Base-by-base conservation (phyloP, 192 early-diverging fungal species). In the Coemansia erecta region DNA sequence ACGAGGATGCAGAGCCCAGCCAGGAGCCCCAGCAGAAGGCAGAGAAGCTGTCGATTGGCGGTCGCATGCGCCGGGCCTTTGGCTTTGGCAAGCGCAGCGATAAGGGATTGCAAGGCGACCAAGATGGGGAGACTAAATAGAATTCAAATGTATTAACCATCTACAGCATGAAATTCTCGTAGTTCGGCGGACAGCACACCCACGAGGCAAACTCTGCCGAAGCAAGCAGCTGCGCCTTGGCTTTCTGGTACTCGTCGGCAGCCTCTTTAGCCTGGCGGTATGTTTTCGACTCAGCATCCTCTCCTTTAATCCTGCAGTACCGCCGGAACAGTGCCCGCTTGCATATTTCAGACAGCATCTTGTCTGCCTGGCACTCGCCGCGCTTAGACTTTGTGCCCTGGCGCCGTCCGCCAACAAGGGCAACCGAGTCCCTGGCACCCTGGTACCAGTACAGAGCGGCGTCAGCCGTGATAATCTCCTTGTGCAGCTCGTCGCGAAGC, bases 321-420 rank as follows among this genome's bases (percentile, higher is more conserved):
- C 24, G 1, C 3, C 23, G 18, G 40, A 69, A 68, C 12, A 81
- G 21, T 13, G 79, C 58, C 9, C 62, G 40, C 49, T 76, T 76
- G 58, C 79, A 73, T 23, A 81, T 65, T 8, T 61, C 53, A 1
- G 79, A 57, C 56, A 62, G 49, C 43, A 61, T 22, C 23, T 66
- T 68, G 33, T 19, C 41, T 13, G 63, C 26, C 40, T 67, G 70
- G 19, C 69, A 71, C 28, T 22, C 43, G 46, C 40, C 53, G 17
- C 58, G 69, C 37, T 63, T 54, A 19, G 61, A 42, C 21, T 72
- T 73, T 2, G 81, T 65, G n/a, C 84, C 84, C 50, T 83, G 82
- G 35, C 72, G 68, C 37, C 77, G 67, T 0, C 84, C 84, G 40
- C 71, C 74, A 7, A 83, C 69, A 8, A 86, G 63, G 5, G 83